Conservation (phyloP, 352 stramenopile species). For the Aphanomyces euteiches region DNA sequence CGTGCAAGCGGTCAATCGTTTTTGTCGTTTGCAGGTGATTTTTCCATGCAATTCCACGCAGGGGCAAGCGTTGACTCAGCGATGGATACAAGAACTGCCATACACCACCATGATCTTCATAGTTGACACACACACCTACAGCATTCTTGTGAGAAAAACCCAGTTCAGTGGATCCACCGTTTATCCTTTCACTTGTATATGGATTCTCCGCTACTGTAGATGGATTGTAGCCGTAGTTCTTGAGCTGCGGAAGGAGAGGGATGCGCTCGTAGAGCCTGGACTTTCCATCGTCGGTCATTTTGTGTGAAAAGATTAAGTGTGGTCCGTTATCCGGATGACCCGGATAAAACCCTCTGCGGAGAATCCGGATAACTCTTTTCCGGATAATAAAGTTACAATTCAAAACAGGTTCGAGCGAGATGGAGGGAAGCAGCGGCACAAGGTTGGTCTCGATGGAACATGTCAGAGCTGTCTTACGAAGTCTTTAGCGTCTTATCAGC, state of each 20-base stretch:
- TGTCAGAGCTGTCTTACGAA: background rate
- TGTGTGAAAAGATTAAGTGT: background rate
- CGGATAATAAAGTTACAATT: background rate
- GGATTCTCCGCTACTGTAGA: background rate
- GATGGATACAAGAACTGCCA: conserved; percentile 75
- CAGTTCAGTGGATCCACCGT: background rate
- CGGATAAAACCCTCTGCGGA: background rate
- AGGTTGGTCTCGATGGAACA: background rate
- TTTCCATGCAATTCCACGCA: conserved; percentile 75
- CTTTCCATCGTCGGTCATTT: background rate
- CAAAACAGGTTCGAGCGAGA: background rate
- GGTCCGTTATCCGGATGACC: background rate
- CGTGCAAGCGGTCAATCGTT: conserved; percentile 55
- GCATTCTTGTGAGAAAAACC: background rate
- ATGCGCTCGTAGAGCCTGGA: conserved; percentile 14
- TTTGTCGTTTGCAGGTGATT: conserved; percentile 74
- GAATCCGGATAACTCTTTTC: background rate
- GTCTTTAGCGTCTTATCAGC: background rate
- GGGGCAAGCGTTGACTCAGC: conserved; percentile 54
- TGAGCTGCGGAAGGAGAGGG: conserved; percentile 17
- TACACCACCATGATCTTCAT: conserved; percentile 67
- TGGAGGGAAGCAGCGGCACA: background rate
- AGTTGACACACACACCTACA: conserved; percentile 58
- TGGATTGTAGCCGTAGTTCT: conserved; percentile 5
- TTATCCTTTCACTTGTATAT: background rate